Evolutionary conservation across 306 rosid genomes (phyloP).

Genomic region (Glycine soja): DNA sequence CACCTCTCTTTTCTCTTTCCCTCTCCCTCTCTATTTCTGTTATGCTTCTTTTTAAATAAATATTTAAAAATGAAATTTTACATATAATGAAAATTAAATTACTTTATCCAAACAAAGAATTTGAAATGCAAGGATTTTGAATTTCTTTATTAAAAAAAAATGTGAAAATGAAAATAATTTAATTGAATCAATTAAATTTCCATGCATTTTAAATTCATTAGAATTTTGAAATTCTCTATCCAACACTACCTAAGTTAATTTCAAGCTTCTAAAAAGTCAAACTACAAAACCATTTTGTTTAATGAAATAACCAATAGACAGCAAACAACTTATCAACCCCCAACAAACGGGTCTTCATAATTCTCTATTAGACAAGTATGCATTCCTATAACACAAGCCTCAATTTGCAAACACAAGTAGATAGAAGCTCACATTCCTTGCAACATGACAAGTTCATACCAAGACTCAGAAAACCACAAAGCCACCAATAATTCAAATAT

Average conservation of each 20-base stretch:
- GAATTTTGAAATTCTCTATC: background rate
- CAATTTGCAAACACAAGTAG: conserved; percentile 32
- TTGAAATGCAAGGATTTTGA: background rate
- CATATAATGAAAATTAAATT: background rate
- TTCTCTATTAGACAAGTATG: background rate
- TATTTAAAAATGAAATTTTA: background rate
- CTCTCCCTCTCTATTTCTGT: no score
- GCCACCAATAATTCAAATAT: conserved; percentile 23
- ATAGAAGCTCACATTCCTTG: background rate
- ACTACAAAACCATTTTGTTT: conserved; percentile 14
- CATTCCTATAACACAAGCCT: conserved; percentile 18
- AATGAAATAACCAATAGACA: conserved; percentile 20
- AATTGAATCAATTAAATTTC: background rate
- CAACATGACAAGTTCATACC: conserved; percentile 12
- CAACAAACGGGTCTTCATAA: background rate
- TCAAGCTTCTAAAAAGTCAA: conserved; percentile 34
- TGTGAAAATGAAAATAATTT: background rate
- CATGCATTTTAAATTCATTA: background rate
- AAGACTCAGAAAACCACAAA: conserved; percentile 37
- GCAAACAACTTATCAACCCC: conserved; percentile 24
- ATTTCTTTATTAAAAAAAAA: background rate
- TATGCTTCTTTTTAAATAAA: background rate
- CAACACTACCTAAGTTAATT: conserved; percentile 3
- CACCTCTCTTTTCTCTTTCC: no score
- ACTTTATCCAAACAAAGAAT: background rate